Base-by-base conservation (phyloP, 306 rosid genomes). In the Gynostemma pentaphyllum region DNA sequence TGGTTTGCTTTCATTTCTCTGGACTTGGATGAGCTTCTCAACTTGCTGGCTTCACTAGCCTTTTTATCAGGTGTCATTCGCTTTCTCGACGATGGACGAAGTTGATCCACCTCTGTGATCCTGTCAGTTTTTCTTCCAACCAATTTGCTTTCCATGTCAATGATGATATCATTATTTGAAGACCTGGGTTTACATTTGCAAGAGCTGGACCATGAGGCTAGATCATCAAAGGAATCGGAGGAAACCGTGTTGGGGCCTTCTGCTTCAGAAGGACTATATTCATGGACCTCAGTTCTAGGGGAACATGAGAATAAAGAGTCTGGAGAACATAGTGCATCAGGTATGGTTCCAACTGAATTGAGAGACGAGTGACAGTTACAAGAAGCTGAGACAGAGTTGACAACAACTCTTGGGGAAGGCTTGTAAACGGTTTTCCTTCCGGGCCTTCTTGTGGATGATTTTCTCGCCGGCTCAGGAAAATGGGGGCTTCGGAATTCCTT, bases 401-500 rank as follows among this genome's bases (percentile, higher is more conserved):
- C 61, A 22, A 75, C 60, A 64, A 63, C 54, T 10, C 52, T 63
- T 5, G 85, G 90, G 73, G 92, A 79, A 52, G 94, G 95, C 81
- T 74, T 82, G 82, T 81, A 87, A 73, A 90, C 67, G 18, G 94
- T 73, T 82, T 72, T 86, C 70, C 94, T 82, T 74, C 80, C 67
- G 37, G 80, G 7, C 72, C 77, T 84, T 78, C 75, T 81, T 66
- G 72, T 81, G 16, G 94, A 84, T 37, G 87, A 79, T 72, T 71
- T 81, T 81, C 86, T 82, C 11, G 89, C 90, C 36, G 87, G 83
- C 52, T 84, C 92, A 55, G 16, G 83, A 66, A 81, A 80, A 63
- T 72, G 66, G 21, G 76, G 55, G 32, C 65, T 75, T n/a, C 81
- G 84, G 30, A 68, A 86, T 30, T 68, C 70, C 76, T 66, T 75